Percentiles rank a stretch among this genome's conserved stretches.
Conservation (phyloP, 192 early-diverging fungal species). For the Coemansia sp. region DNA sequence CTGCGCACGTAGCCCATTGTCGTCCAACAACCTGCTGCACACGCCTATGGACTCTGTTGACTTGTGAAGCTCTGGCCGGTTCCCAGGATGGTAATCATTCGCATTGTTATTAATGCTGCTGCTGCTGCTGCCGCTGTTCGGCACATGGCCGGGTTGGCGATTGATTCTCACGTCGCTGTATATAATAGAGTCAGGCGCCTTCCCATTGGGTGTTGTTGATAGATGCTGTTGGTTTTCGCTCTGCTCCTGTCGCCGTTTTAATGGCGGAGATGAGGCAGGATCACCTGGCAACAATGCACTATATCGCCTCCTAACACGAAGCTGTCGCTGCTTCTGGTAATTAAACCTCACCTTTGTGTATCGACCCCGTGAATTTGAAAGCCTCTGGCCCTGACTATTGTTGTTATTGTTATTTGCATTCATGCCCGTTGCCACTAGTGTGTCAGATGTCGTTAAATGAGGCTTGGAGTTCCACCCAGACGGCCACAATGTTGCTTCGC, state of each 20-base stretch:
- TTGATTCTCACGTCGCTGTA: not conserved
- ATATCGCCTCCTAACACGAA: not conserved
- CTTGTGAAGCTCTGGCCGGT: not conserved
- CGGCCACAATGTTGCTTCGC: conserved; percentile 14
- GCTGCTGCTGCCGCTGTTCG: not conserved
- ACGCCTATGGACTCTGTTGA: conserved; percentile 22
- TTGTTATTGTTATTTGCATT: not conserved
- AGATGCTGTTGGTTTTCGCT: not conserved
- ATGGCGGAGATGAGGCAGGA: not conserved
- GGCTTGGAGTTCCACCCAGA: not conserved
- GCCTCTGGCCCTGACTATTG: not conserved
- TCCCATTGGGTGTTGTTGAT: not conserved
- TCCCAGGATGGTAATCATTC: not conserved
- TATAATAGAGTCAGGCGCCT: not conserved
- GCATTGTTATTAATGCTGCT: not conserved
- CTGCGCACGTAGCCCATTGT: conserved; percentile 13
- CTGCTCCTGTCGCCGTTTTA: not conserved
- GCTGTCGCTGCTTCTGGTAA: not conserved
- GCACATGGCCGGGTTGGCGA: not conserved
- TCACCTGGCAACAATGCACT: not conserved
- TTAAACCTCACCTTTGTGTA: not conserved
- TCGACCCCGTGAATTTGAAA: not conserved
- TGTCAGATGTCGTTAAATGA: conserved; percentile 1
- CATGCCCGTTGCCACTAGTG: not conserved
- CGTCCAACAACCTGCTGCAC: conserved; percentile 25